A percentile compares a stretch with the other conserved stretches of the same genome.
phyloP scores from a whole-genome alignment of 2,329 filamentous ascomycete species.

The Diplodia corticola region DNA sequence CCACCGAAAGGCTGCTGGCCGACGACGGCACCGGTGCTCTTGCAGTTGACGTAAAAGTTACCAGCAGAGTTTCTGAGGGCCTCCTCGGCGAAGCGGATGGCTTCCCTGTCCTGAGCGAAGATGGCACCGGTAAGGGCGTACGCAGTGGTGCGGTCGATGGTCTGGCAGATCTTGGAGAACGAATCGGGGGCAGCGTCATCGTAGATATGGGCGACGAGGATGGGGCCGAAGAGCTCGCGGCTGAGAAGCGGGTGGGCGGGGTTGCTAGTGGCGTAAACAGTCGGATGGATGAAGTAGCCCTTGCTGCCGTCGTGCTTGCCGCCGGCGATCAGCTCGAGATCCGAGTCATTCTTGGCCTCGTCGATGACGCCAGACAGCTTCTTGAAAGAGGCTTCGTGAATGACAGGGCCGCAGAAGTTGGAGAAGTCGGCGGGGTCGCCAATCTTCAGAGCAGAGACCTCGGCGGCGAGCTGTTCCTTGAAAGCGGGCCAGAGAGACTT shows the following conservation, averaged over 20 bases:
- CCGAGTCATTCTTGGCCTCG: slow-evolving; percentile 71
- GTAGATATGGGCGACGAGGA: slow-evolving; percentile 75
- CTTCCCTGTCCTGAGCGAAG: slow-evolving; percentile 69
- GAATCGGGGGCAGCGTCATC: slow-evolving; percentile 63
- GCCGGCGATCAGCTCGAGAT: slow-evolving; percentile 71
- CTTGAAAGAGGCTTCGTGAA: slow-evolving; percentile 78
- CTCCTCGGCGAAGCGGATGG: slow-evolving; percentile 68
- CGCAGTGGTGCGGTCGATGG: slow-evolving; percentile 70
- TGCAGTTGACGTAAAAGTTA: slow-evolving; percentile 87
- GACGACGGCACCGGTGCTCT: slow-evolving; percentile 59
- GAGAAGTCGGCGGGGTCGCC: slow-evolving; percentile 69
- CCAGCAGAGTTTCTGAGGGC: slow-evolving; percentile 71
- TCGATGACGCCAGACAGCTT: slow-evolving; percentile 78
- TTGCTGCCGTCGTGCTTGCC: slow-evolving; percentile 75
- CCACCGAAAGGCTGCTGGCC: slow-evolving; percentile 56
- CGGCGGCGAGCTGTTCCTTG: slow-evolving; percentile 64
- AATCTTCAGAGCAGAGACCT: slow-evolving; percentile 69
- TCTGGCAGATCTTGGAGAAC: slow-evolving; percentile 60
- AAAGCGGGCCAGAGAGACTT: slow-evolving; percentile 73
- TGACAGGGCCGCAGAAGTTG: slow-evolving; percentile 86
- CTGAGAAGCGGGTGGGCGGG: slow-evolving; percentile 72
- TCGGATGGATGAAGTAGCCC: slow-evolving; percentile 83
- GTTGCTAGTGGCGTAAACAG: slow-evolving; percentile 74
- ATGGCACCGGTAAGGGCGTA: slow-evolving; percentile 78
- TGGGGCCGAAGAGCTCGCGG: slow-evolving; percentile 79